A percentile compares a stretch with the other conserved stretches of the same genome.
phyloP scores from a whole-genome alignment of 169 alveolate genomes.

The Cryptosporidium parvum region DNA sequence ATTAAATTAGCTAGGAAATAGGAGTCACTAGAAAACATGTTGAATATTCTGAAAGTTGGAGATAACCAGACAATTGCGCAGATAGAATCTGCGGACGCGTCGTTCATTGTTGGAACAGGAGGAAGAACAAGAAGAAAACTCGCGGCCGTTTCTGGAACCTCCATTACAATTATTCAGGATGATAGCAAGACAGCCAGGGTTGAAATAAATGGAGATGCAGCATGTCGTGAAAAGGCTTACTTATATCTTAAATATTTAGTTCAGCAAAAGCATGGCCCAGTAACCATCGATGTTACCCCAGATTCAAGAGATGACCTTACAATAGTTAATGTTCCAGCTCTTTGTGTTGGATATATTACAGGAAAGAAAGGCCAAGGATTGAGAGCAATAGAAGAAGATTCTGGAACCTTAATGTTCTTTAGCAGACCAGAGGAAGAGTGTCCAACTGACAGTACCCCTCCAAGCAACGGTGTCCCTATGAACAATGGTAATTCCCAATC shows the following conservation, averaged over 20 bases:
- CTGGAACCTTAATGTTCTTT: conserved; percentile 81
- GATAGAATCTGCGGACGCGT: conserved; percentile 75
- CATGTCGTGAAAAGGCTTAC: conserved; percentile 77
- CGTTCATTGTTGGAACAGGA: conserved; percentile 72
- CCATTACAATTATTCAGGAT: conserved; percentile 70
- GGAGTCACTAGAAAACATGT: conserved; percentile 42
- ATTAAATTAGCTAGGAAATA: conserved; percentile 12
- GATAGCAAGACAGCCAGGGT: conserved; percentile 76
- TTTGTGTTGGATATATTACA: conserved; percentile 81
- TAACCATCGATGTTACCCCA: conserved; percentile 76
- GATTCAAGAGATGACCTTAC: conserved; percentile 80
- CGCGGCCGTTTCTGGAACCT: conserved; percentile 74
- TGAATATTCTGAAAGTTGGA: conserved; percentile 69
- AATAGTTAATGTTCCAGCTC: conserved; percentile 76
- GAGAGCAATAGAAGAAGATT: conserved; percentile 82
- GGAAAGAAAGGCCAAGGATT: conserved; percentile 81
- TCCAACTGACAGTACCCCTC: conserved; percentile 25
- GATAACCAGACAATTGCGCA: conserved; percentile 73
- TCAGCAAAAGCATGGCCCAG: conserved; percentile 84
- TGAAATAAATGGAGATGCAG: conserved; percentile 80
- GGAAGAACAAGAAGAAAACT: conserved; percentile 72
- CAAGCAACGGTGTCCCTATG: neutral
- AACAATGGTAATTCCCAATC: neutral
- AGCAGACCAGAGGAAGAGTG: conserved; percentile 63
- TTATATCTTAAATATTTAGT: conserved; percentile 78